Conservation (phyloP, 2,329 filamentous ascomycete genomes). For the Metarhizium anisopliae region DNA sequence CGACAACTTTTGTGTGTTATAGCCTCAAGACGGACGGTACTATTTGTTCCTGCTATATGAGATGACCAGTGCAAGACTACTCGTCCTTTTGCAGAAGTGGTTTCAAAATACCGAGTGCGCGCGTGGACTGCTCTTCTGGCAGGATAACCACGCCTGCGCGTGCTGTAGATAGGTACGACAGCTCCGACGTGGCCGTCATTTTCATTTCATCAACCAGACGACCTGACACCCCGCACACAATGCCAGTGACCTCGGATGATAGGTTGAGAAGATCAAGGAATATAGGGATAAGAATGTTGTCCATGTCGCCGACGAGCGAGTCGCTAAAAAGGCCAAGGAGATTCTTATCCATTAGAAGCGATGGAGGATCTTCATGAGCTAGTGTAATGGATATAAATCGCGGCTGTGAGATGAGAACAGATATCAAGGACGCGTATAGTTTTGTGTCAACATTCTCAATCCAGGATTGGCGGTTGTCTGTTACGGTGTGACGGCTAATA, state of each 20-base stretch:
- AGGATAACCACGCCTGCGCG: constrained; percentile 85
- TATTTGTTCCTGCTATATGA: neutral
- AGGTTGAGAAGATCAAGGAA: constrained; percentile 76
- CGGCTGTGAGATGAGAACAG: constrained; percentile 52
- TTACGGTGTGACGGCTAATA: constrained; percentile 26
- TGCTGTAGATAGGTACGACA: constrained; percentile 86
- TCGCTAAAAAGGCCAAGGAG: constrained; percentile 60
- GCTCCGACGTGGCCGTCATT: constrained; percentile 52
- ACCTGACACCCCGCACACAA: constrained; percentile 88
- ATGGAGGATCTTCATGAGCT: constrained; percentile 65
- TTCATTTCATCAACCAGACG: constrained; percentile 66
- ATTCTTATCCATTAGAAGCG: constrained; percentile 60
- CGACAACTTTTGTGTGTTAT: neutral
- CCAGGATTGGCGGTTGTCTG: constrained; percentile 34
- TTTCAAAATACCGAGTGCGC: constrained; percentile 62
- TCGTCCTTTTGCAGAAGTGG: constrained; percentile 34
- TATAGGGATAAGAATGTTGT: constrained; percentile 70
- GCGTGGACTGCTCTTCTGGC: constrained; percentile 61
- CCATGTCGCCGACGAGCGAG: constrained; percentile 66
- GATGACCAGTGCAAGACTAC: constrained; percentile 3
- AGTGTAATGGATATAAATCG: constrained; percentile 67
- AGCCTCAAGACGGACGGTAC: neutral
- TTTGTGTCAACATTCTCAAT: constrained; percentile 53
- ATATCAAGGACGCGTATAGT: constrained; percentile 54
- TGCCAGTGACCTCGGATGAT: constrained; percentile 82